Base-by-base conservation (phyloP, 2,329 filamentous ascomycete genomes). In the Penicillium sp. region DNA sequence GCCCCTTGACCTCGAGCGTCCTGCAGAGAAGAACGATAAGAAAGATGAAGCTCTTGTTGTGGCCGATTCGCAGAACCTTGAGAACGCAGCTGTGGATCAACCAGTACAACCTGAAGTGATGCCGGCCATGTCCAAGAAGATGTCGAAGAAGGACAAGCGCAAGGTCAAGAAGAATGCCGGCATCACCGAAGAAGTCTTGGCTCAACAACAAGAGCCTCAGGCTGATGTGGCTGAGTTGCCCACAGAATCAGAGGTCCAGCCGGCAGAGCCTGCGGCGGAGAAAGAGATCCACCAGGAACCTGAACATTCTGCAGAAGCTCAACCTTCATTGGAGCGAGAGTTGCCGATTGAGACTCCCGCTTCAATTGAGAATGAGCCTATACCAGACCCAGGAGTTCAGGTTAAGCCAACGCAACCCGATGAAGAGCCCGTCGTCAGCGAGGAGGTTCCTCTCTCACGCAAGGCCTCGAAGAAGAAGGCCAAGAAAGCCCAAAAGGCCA, bases 401-500 rank as follows among this genome's bases (percentile, higher is more conserved):
- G 10, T 5, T 19, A 44, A 51, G 17, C 19, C 38, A 15, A 43
- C 29, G 9, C 39, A 46, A 40, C 43, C 54, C 12, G 33, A 54
- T 29, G 26, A 35, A 12, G 56, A 60, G 6, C 40, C 49, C 13
- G n/a, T 24, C 6, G 7, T 10, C 17, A n/a, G 40, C 6, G 29
- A 41, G 9, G 43, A 41, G 15, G 2, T 7, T 9, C 4, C 48
- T 8, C 42, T 59, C 43, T 58, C 57, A 5, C 53, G 52, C 55
- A 60, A 60, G 38, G 53, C 51, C 31, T 60, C 58, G 32, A 69
- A 69, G 53, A 69, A 70, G 51, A 59, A 68, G 60, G 61, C 71
- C 32, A 61, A 60, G 48, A 66, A 66, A 49, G 60, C 61, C 19
- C 56, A 58, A 49, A 61, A 61, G 43, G 53, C 42, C 6, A 46